Base-by-base conservation (phyloP, 2,329 filamentous ascomycete genomes). In the Dothistroma pini region DNA sequence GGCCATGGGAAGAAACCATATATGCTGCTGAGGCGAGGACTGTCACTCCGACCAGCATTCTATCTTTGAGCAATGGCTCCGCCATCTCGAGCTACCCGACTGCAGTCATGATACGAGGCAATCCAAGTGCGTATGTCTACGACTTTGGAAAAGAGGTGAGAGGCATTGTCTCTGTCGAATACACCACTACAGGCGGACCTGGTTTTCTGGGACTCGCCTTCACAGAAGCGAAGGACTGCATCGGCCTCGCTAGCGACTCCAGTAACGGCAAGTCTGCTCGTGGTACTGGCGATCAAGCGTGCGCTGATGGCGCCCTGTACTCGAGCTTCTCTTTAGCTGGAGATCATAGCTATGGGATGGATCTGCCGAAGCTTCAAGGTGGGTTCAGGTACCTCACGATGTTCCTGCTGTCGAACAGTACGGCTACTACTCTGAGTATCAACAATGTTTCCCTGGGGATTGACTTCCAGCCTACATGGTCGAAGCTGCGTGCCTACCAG, bases 81-180 rank as follows among this genome's bases (percentile, higher is more conserved):
- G 61, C 60, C 57, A 74, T 75, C 68, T 70, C 70, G 5, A 32
- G 63, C 47, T 75, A 76, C 69, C 59, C 71, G 6, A 66, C 71
- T 49, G 49, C 63, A 14, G 68, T 70, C 2, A 68, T 65, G 1
- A 69, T 82, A 5, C 63, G 66, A 9, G 76, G 77, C 11, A 84
- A 85, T 67, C 81, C 80, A 11, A 83, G 81, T 2, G 75, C 77
- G n/a, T 70, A 84, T 1, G 79, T 85, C 1, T 83, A 84, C 59
- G 84, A 86, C 70, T 86, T 86, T 68, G 83, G 83, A 4, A 75
- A 79, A 25, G 82, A 86, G 68, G 82, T 86, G 5, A 84, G 83
- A 41, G 84, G 84, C 5, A 79, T 85, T 58, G 73, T 82, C 5
- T 79, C 78, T 3, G 66, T 86, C n/a, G 71, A 77, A 10, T 86